Evolutionary conservation across 1,284 basidiomycete species (phyloP), one percentile per base, ranked within the genome.

Genomic region (Cystobasidium slooffiae): DNA sequence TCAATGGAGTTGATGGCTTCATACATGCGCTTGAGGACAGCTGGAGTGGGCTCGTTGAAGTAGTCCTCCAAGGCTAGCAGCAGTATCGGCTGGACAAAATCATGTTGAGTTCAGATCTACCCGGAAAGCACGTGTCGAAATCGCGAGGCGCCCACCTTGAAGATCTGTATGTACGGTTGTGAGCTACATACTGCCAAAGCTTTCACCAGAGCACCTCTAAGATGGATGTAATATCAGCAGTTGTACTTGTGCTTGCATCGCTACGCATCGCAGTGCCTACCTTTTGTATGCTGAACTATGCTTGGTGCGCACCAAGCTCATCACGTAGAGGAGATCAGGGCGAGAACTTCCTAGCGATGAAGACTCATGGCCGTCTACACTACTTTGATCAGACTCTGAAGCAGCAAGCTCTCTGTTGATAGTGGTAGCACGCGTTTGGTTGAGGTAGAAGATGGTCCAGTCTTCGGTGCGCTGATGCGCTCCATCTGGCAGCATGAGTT

Each of bases 391-490:
- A 16, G 44, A 20, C 24, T 49, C 61, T 10, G 44, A 10, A 63
- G n/a, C 18, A n/a, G 24, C 3, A 12, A 24, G n/a, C 6, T 63
- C 61, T 49, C 12, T 47, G 16, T 68, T 43, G 6, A 68, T 16
- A 18, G 47, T 76, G 39, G 64, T 75, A 7, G 90, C 91, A 0
- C 89, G 86, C 0, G 91, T 93, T 83, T 97, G 94, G 81, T 97
- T 97, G 64, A 98, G 88, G 82, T 97, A 97, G 86, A 99, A 98
- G 70, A 97, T 89, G 4, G 96, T 99, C 96, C 95, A 99, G 82
- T 99, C 96, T 82, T 97, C 93, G 18, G 90, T 85, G 76, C 96
- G 90, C 64, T 91, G 88, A 82, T 99, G 97, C 14, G 94, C 94
- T 14, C 97, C 97, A 82, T 99, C 96, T 0, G 96, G 96, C 18